These are phyloP conservation scores for Platanus orientalis DNA, from an alignment of 164 flowering plant species.

Conservation along the genomic window DNA sequence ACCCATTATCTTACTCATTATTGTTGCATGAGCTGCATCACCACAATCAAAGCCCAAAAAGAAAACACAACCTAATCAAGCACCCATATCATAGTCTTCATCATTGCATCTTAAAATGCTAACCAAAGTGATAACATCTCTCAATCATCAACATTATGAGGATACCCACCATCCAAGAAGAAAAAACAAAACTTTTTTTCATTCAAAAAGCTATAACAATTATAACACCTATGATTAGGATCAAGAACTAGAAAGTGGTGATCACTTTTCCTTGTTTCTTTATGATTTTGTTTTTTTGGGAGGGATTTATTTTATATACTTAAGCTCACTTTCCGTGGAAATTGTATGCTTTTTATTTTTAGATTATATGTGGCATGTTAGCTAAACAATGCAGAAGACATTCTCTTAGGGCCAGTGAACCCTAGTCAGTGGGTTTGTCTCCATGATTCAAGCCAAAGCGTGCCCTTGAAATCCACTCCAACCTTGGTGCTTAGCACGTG, in stretches of 20 bases:
- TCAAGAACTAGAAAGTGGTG: slow-evolving; percentile 12
- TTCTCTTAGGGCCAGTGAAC: slow-evolving; percentile 51
- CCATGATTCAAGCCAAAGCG: slow-evolving; percentile 88
- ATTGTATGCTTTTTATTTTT: slow-evolving; percentile 19
- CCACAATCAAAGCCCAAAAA: neutral
- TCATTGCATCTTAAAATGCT: slow-evolving; percentile 15
- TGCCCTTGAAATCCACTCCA: slow-evolving; percentile 65
- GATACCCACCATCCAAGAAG: slow-evolving; percentile 13
- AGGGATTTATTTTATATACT: slow-evolving; percentile 22
- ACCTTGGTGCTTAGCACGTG: slow-evolving; percentile 57
- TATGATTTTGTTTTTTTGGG: slow-evolving; percentile 1
- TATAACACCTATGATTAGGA: slow-evolving; percentile 62
- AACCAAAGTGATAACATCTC: neutral
- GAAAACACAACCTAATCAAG: no score
- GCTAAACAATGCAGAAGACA: slow-evolving; percentile 54
- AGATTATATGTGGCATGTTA: slow-evolving; percentile 15
- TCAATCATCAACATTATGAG: slow-evolving; percentile 20
- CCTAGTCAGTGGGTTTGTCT: slow-evolving; percentile 59
- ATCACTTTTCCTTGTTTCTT: slow-evolving; percentile 23
- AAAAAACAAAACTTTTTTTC: neutral
- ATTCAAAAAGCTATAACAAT: slow-evolving; percentile 28
- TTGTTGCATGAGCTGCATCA: no score
- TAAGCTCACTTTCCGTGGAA: slow-evolving; percentile 25
- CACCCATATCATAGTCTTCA: slow-evolving; percentile 17
- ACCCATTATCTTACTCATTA: neutral